phyloP scores from a whole-genome alignment of 1,284 basidiomycete species.

The Xerocomus minutiporus region DNA sequence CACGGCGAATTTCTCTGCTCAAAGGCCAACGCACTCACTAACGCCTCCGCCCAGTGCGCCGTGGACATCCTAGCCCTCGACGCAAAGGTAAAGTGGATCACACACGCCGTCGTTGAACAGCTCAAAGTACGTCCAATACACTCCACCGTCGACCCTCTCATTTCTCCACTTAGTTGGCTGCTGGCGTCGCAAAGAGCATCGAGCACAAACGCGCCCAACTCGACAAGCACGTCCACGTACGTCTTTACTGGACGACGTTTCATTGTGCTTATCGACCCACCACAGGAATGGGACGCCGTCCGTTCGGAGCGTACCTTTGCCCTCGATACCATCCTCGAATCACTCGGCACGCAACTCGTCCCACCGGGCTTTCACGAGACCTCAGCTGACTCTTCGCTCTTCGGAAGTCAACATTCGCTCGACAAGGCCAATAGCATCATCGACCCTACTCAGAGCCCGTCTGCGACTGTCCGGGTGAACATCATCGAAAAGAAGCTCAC shows the following conservation, averaged over 20 bases:
- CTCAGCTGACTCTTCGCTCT: constrained; percentile 63
- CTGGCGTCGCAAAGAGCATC: constrained; percentile 64
- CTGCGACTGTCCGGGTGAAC: constrained; percentile 43
- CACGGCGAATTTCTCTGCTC: constrained; percentile 70
- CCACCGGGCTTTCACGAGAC: constrained; percentile 71
- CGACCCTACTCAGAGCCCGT: constrained; percentile 37
- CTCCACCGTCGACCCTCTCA: background rate
- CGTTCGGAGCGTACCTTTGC: constrained; percentile 54
- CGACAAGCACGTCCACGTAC: constrained; percentile 56
- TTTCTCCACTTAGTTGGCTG: constrained; percentile 52
- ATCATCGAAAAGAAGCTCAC: constrained; percentile 25
- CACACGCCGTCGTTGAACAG: constrained; percentile 67
- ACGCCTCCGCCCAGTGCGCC: constrained; percentile 55
- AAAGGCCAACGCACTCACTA: constrained; percentile 54
- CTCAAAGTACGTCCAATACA: constrained; percentile 48
- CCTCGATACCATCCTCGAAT: constrained; percentile 66
- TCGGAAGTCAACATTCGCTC: constrained; percentile 66
- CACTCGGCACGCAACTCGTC: constrained; percentile 63
- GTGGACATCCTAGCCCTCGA: constrained; percentile 71
- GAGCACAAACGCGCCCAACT: constrained; percentile 62
- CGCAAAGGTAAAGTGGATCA: constrained; percentile 72
- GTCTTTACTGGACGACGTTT: constrained; percentile 17
- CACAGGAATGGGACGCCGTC: constrained; percentile 65
- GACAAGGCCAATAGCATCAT: constrained; percentile 35
- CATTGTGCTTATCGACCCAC: constrained; percentile 32